These are phyloP conservation scores for Megacollybia platyphylla DNA, from an alignment of 1,284 basidiomycete genomes.

Conservation along the genomic window DNA sequence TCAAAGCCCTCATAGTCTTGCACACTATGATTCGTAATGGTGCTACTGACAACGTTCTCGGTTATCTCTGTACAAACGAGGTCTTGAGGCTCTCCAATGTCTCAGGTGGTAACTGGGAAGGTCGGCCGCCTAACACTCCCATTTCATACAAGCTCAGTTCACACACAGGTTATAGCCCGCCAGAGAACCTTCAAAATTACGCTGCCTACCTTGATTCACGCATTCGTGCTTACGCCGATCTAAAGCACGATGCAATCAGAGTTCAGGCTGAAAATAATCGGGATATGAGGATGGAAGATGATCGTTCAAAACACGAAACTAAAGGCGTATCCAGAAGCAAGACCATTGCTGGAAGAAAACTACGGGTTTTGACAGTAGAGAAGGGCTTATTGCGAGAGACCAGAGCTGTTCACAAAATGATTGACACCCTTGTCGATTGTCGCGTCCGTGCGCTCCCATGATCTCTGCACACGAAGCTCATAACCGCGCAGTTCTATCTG, in stretches of 20 bases:
- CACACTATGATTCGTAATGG: slow-evolving; percentile 95
- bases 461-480: neutral
- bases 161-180: slow-evolving; percentile 64
- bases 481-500: slow-evolving; percentile 66
- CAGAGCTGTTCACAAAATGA: slow-evolving; percentile 79
- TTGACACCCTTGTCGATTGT: slow-evolving; percentile 81
- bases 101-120: slow-evolving; percentile 69
- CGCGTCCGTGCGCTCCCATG: slow-evolving; percentile 37
- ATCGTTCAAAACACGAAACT: slow-evolving; percentile 33
- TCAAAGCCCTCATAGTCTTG: slow-evolving; percentile 91
- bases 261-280: slow-evolving; percentile 86
- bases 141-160: slow-evolving; percentile 4
- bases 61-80: slow-evolving; percentile 71
- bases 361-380: slow-evolving; percentile 89
- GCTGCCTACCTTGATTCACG: slow-evolving; percentile 84
- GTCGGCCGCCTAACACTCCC: slow-evolving; percentile 22
- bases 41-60: slow-evolving; percentile 82
- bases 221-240: slow-evolving; percentile 80
- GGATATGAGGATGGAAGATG: slow-evolving; percentile 53
- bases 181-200: slow-evolving; percentile 81
- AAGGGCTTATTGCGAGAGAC: slow-evolving; percentile 93
- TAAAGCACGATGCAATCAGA: slow-evolving; percentile 88
- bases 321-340: slow-evolving; percentile 47
- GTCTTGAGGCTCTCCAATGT: slow-evolving; percentile 73
- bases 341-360: slow-evolving; percentile 70